Evolutionary conservation across 495 filamentous ascomycete genomes (phyloP), one percentile per base, ranked within the genome.

Genomic region (Penicillium goetzii): DNA sequence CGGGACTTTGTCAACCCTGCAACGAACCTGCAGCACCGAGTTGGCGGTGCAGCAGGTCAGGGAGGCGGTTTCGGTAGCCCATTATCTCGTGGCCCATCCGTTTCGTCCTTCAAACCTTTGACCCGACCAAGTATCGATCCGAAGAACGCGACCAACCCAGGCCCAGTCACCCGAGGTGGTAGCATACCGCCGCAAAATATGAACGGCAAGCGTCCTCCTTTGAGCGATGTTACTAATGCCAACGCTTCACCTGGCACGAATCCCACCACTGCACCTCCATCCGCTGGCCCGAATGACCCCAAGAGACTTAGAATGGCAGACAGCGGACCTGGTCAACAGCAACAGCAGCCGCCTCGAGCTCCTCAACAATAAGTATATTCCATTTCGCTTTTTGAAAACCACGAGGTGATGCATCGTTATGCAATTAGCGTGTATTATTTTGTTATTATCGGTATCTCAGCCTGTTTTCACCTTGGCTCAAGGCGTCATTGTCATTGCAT

Each of bases 1-100:
- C 72, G 76, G 50, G 77, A 89, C 68, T 85, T 89, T 54, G 72
- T 90, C 58, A 93, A 93, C 67, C 90, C 92, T 8, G 83, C 88
- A 45, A 68, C 88, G 6, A 90, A 92, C 63, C 74, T 85, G 45
- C 77, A 86, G 57, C 81, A 92, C 36, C 83, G 86, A 63, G 90
- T 97, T 52, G 92, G 92, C 3, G 90, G 88, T 55, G 92, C 92
- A 10, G 77, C 76, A 4, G 80, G 73, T n/a, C 49, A 53, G 6
- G 15, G 47, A 28, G 65, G 61, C 25, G 72, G 68, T 30, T 58
- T 74, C 28, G 70, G 72, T 55, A 80, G 75, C 36, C 80, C 80
- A 8, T 69, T 79, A 30, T 75, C 64, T 41, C 70, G 76, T 64
- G 76, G 74, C 10, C 78, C 69, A 55, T 74, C 75, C 21, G 75